These are phyloP conservation scores for Lathyrus oleraceus DNA, from an alignment of 306 rosid species.

Conservation along the genomic window DNA sequence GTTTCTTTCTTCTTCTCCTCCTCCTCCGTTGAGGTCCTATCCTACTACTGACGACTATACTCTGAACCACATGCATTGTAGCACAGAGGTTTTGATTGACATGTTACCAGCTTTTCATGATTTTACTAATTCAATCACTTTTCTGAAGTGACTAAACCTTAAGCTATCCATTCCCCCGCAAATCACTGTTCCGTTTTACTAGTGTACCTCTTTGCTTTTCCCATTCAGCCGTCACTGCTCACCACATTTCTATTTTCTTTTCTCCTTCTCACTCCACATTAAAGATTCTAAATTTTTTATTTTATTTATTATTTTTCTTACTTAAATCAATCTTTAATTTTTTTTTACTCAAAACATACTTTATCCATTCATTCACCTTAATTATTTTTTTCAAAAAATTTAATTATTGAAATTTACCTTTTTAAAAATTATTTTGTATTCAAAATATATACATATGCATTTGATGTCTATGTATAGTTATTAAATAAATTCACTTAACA, in stretches of 20 bases:
- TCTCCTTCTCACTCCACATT: too few relatives aligned
- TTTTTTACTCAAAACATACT: too few relatives aligned
- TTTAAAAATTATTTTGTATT: too few relatives aligned
- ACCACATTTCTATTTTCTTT: background rate
- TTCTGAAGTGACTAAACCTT: slow-evolving; percentile 83
- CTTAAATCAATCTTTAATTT: too few relatives aligned
- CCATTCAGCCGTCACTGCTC: slow-evolving; percentile 54
- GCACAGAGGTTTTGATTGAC: slow-evolving; percentile 62
- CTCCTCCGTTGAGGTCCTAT: background rate
- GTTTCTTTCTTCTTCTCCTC: background rate
- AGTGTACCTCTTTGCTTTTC: background rate
- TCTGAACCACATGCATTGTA: slow-evolving; percentile 34
- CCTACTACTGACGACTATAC: background rate
- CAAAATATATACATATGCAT: too few relatives aligned
- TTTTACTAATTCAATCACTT: slow-evolving; percentile 41
- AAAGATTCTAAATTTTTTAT: too few relatives aligned
- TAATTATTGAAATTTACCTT: too few relatives aligned
- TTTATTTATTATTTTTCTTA: too few relatives aligned
- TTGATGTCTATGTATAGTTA: too few relatives aligned
- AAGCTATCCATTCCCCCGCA: slow-evolving; percentile 49
- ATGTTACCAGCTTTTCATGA: slow-evolving; percentile 28
- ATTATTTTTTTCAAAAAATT: too few relatives aligned
- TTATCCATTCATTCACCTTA: too few relatives aligned
- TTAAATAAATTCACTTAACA: too few relatives aligned
- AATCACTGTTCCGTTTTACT: slow-evolving; percentile 40